Evolutionary conservation across 2,329 filamentous ascomycete genomes (phyloP), one percentile per base, ranked within the genome.

Genomic region (Ambrosiella cleistominuta): DNA sequence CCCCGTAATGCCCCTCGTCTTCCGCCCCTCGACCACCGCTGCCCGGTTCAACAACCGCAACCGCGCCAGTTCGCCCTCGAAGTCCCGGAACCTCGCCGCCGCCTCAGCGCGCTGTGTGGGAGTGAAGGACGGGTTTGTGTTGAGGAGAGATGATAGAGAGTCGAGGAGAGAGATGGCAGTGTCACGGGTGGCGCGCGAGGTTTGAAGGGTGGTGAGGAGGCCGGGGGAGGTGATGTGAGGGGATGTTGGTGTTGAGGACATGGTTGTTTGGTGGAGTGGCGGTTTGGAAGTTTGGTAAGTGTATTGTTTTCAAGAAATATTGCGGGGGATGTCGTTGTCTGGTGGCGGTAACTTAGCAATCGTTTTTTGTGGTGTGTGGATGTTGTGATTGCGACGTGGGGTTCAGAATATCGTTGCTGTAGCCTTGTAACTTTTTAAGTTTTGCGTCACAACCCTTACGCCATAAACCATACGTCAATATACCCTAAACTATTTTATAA

Each of bases 1-100:
- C 37, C 88, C 85, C 0, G 93, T 97, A 64, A 81, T 75, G 57
- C 85, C 76, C 69, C 97, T 97, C 12, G 90, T 95, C 64, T 88
- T 82, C 63, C 93, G 82, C 37, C 89, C 87, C 37, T 81, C 78
- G 64, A 95, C 78, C 63, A 90, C 82, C 8, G 89, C 88, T 62
- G 85, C 79, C 36, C 93, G 83, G 68, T 96, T 91, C 36, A 93
- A 75, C 11, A 86, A 86, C 58, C 91, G 86, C 15, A 95, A 76
- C 63, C 87, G 84, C 0, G 87, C 81, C 8, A 95, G 78, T 64
- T 88, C 83, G 58, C 88, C 83, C 64, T 58, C 56, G 12, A 61
- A 54, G 13, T 57, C 53, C 9, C 55, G 56, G 35, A 58, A 60
- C 19, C 51, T 54, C 13, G 27, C 36, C 17, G 38, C 15, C 1